Evolutionary conservation across 2,329 filamentous ascomycete species (phyloP), one percentile per base, ranked within the genome.

Genomic region (Stemphylium vesicarium): DNA sequence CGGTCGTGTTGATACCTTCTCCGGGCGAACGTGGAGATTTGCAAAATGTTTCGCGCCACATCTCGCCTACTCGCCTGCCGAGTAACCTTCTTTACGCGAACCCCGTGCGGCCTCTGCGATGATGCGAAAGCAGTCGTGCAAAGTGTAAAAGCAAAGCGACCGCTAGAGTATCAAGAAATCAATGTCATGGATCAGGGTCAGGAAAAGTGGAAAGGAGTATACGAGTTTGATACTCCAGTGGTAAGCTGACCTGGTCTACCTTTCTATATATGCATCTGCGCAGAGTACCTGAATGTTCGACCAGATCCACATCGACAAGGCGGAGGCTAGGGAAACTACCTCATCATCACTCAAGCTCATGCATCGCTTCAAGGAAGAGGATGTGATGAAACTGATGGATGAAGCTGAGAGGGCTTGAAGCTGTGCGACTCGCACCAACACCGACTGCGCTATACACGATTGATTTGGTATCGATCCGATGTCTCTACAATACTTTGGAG

Each of bases 171-270:
- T 73, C 79, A 80, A 7, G 88, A 92, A 73, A 80, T 91, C 57
- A 82, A 92, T 69, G 85, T 93, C 43, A 85, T 90, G 76, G 82
- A 83, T 43, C 80, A 83, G 0, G 83, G 85, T 22, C 81, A 82
- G 13, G 83, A 85, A 58, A 77, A 79, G 20, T 94, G 90, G 90
- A 86, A 84, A 66, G 81, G 87, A 43, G 69, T 92, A 1, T 94
- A 94, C 70, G 90, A 92, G 53, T 91, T 92, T 71, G 90, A 94
- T 64, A 90, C 91, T 7, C 90, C 90, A 0, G 90, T 93, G 68
- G 90, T 93, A 79, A 68, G 77, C 57, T 15, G 37, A 41, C 26
- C 29, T 22, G 16, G 24, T 22, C 33, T 20, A n/a, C 29, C 36
- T 22, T n/a, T 35, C 36, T 49, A 42, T 50, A 37, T 37, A 22